phyloP scores from a whole-genome alignment of 306 rosid species.

The Quercus rubra region DNA sequence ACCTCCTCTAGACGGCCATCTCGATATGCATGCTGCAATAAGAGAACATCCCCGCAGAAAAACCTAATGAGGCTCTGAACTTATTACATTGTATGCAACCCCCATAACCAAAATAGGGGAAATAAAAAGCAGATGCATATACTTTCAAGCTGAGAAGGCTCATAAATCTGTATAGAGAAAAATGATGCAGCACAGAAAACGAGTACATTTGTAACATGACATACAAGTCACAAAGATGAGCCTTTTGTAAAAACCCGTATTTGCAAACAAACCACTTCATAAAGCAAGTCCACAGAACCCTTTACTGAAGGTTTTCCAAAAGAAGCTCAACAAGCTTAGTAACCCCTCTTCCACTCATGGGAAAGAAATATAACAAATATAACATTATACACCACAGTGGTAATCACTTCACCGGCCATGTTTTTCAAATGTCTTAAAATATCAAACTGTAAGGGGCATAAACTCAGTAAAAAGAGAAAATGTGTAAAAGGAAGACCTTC shows the following conservation, averaged over 20 bases:
- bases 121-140: not conserved
- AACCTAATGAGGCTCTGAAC: constrained; percentile 7
- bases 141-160: not conserved
- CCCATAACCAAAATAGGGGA: not conserved
- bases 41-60: constrained; percentile 21
- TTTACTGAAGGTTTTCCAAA: not conserved
- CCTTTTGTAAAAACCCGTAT: not conserved
- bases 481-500: not conserved
- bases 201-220: not conserved
- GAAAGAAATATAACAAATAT: not conserved
- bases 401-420: not conserved
- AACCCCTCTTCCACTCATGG: not conserved
- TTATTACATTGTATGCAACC: not conserved
- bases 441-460: not conserved
- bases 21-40: constrained; percentile 77
- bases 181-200: not conserved
- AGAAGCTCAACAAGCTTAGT: not conserved
- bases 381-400: not conserved
- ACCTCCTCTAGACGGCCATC: constrained; percentile 87
- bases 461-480: not conserved
- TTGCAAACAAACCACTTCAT: not conserved
- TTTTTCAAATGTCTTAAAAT: not conserved
- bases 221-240: not conserved
- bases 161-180: not conserved
- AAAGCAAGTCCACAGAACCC: not conserved